A percentile compares a stretch with the other conserved stretches of the same genome.
These are phyloP conservation scores for Hemerocallis citrina DNA, from an alignment of 106 monocot genomes.

Conservation along the genomic window DNA sequence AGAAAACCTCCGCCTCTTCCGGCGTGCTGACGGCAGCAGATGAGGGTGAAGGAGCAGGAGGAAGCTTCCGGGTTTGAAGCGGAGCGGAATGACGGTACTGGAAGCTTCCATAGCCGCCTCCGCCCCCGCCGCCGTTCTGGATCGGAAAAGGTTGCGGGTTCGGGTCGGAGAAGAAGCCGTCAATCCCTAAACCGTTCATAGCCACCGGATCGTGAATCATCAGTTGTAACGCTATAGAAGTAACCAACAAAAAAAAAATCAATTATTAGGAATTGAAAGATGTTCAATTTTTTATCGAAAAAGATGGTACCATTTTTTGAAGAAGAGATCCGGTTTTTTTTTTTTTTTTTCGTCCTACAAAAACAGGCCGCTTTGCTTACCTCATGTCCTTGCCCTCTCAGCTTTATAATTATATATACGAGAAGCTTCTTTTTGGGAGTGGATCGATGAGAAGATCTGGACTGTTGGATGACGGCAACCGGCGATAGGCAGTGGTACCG, in stretches of 20 bases:
- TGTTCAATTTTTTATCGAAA: background rate
- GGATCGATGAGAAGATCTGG: background rate
- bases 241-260: background rate
- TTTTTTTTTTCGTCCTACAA: too few species aligned
- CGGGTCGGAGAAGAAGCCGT: constrained; percentile 9
- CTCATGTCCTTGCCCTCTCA: too few species aligned
- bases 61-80: background rate
- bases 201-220: constrained; percentile 14
- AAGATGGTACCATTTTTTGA: background rate
- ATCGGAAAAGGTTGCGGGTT: background rate
- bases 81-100: background rate
- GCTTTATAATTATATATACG: too few species aligned
- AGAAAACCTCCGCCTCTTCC: constrained; percentile 36
- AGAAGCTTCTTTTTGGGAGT: background rate
- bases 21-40: constrained; percentile 8
- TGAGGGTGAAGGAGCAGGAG: background rate
- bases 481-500: background rate
- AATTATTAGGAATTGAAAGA: background rate
- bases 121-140: background rate
- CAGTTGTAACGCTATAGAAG: background rate
- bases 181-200: constrained; percentile 9
- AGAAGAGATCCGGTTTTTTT: background rate
- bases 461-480: background rate
- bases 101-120: background rate
- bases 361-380: background rate